Evolutionary conservation across 2,329 filamentous ascomycete genomes (phyloP), one percentile per base, ranked within the genome.

Genomic region (Ophiostoma ips): DNA sequence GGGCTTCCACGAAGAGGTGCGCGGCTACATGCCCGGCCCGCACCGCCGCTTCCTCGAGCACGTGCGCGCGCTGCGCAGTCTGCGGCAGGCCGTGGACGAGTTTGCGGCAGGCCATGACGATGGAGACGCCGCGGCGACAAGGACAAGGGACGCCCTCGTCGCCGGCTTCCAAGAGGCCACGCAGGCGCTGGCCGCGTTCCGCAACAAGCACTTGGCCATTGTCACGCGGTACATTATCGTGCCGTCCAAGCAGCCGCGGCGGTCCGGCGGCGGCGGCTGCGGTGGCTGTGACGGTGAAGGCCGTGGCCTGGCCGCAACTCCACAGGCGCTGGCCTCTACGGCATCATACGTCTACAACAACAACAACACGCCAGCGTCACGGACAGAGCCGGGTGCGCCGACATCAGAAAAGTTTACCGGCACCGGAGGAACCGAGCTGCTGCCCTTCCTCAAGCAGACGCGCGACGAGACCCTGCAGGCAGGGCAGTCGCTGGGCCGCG

Each of bases 201-300:
- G 88, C 50, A 87, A 95, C 65, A 94, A 89, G 64, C 92, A 98
- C 64, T 94, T 96, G 58, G 85, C 87, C 62, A 90, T 98, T 58
- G 92, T 96, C 15, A 87, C 87, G 5, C 84, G 92, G 30, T 98
- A 95, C 68, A 94, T 98, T 63, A 84, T 96, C 60, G 71, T 92
- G 55, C 88, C 90, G 41, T 88, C 85, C 1, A 79, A 84, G 16
- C 52, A 51, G 18, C 31, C 45, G 45, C 36, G 35, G 10, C 28
- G 30, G 2, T 30, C 35, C 4, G 8, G 6, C 2, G 16, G 3
- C 2, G 12, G 15, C 3, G 13, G 12, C 18, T n/a, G n/a, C n/a
- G n/a, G n/a, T n/a, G n/a, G n/a, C n/a, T n/a, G n/a, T n/a, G n/a
- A n/a, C n/a, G n/a, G 35, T 13, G n/a, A 13, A 3, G 30, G 31